Evolutionary conservation across 1,284 basidiomycete genomes (phyloP), one percentile per base, ranked within the genome.

Genomic region (Cutaneotrichosporon mucoides): DNA sequence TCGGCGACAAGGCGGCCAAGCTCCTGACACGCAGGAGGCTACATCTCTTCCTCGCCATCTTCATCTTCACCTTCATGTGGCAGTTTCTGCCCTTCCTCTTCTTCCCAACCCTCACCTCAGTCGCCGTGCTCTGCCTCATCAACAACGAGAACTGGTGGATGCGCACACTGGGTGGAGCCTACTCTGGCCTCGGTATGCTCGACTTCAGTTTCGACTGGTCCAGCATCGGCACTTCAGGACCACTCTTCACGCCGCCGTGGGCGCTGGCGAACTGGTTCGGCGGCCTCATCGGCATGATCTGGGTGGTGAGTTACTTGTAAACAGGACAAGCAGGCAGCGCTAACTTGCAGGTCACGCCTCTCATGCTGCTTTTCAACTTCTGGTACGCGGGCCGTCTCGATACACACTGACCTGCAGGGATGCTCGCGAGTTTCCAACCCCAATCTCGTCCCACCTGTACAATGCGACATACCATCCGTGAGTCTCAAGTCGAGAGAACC

Each of bases 141-240:
- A 71, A 81, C 64, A 79, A 80, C 60, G 57, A 69, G 50, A 76
- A 68, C 45, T 78, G 72, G 63, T 75, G 75, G 57, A 69, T 81
- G 56, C 68, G 79, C 11, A 78, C 76, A 0, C 70, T 82, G 12
- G 79, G 80, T 37, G 78, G 76, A n/a, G 81, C 79, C 9, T 82
- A 81, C 62, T 68, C 74, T 5, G 81, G 81, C 2, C 72, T 82
- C n/a, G 81, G 81, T 6, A 74, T 81, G 53, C 66, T 78, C 43
- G 79, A 82, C 64, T 74, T 82, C 56, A 73, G 70, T 51, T 79
- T 82, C 41, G 81, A 82, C 63, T 82, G 81, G 81, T 78, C 77
- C 42, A 78, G 77, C 33, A 72, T 81, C 4, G 80, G 80, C 2
- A 69, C 66, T 40, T 72, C 70, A 34, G 81, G 80, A 1, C 81